phyloP scores from a whole-genome alignment of 2,329 filamentous ascomycete species.

The Conoideocrella luteorostrata region DNA sequence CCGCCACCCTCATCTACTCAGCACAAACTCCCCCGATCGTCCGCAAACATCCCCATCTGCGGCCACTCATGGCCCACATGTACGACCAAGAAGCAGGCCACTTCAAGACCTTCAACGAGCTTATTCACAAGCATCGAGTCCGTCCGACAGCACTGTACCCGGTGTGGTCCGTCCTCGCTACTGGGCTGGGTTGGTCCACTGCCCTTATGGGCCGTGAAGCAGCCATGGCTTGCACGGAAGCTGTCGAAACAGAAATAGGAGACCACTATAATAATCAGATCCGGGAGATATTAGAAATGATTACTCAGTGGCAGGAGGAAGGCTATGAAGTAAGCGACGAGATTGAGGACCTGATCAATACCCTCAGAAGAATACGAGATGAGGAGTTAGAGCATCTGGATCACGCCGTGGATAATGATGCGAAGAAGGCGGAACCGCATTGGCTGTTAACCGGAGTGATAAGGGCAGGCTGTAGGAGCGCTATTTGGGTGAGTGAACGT shows the following conservation, averaged over 20 bases:
- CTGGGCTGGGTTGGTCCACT: constrained; percentile 80
- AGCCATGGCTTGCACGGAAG: constrained; percentile 97
- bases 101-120: constrained; percentile 74
- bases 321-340: constrained; percentile 80
- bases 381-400: constrained; percentile 97
- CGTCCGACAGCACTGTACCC: constrained; percentile 91
- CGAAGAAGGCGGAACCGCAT: constrained; percentile 83
- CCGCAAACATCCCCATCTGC: constrained; percentile 75
- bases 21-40: constrained; percentile 80
- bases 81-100: constrained; percentile 92
- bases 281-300: constrained; percentile 72
- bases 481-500: constrained; percentile 84
- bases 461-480: constrained; percentile 79
- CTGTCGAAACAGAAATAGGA: constrained; percentile 96
- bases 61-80: constrained; percentile 94
- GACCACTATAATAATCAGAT: constrained; percentile 95
- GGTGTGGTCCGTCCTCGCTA: constrained; percentile 75
- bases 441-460: constrained; percentile 84
- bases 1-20: constrained; percentile 88
- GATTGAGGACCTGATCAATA: constrained; percentile 63
- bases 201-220: constrained; percentile 85
- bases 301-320: constrained; percentile 63
- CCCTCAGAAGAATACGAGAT: constrained; percentile 78
- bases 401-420: constrained; percentile 88
- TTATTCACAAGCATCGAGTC: constrained; percentile 80